Conservation (phyloP, 495 filamentous ascomycete genomes). For the Pyronema omphalodes region DNA sequence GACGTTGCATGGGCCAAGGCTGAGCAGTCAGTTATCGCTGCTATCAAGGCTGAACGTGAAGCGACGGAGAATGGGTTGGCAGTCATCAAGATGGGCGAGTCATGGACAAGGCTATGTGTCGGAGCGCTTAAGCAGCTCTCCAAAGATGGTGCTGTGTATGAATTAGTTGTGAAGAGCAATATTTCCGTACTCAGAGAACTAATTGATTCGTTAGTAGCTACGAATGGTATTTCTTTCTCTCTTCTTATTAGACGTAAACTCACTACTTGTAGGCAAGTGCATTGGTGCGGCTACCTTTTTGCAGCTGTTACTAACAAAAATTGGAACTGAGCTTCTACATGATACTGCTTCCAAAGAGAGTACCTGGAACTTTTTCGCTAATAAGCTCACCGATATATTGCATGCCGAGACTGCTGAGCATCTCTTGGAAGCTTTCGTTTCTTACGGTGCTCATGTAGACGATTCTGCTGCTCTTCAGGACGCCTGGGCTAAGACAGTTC, state of each 20-base stretch:
- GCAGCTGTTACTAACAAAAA: neutral
- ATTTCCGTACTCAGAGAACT: neutral
- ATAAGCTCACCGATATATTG: slow-evolving; percentile 5
- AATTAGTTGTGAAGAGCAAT: neutral
- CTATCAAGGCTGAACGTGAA: neutral
- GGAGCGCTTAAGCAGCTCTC: neutral
- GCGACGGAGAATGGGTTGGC: neutral
- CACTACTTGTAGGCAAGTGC: neutral
- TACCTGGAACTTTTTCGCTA: slow-evolving; percentile 8
- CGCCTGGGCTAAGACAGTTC: slow-evolving; percentile 10
- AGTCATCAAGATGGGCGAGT: neutral
- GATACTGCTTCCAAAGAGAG: neutral
- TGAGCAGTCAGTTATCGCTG: neutral
- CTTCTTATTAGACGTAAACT: neutral
- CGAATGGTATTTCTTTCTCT: slow-evolving; percentile 1
- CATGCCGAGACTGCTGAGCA: slow-evolving; percentile 8
- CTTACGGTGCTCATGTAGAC: slow-evolving; percentile 8
- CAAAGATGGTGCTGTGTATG: neutral
- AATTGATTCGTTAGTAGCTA: neutral
- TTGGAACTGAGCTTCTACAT: neutral
- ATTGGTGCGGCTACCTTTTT: neutral
- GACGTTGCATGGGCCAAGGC: neutral
- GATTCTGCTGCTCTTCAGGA: slow-evolving; percentile 5
- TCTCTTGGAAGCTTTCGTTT: slow-evolving; percentile 9
- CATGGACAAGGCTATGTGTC: neutral